Conservation (phyloP, 140 eudicot species). For the Stevia rebaudiana region DNA sequence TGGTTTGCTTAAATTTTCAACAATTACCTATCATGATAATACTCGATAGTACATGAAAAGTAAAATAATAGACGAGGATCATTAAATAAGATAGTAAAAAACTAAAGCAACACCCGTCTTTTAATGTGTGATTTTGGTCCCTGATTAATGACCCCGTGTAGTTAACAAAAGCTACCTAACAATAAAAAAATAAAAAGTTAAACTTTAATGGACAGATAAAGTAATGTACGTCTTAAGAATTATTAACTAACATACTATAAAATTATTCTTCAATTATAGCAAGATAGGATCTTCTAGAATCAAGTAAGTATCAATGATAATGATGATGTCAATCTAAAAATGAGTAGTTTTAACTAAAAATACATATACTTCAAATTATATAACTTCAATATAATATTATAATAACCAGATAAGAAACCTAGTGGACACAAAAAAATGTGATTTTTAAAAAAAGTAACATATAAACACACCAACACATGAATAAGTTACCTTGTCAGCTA, state of each 20-base stretch:
- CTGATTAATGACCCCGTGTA: too few species aligned
- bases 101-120: neutral
- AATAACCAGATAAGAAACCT: neutral
- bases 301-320: neutral
- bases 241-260: neutral
- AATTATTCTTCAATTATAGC: neutral
- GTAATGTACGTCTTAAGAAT: neutral
- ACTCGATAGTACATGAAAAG: too few species aligned
- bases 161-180: neutral
- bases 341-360: neutral
- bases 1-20: neutral
- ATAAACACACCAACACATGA: neutral
- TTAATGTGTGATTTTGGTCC: too few species aligned
- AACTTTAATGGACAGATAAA: neutral
- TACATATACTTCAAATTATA: neutral
- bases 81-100: neutral
- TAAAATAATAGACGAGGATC: neutral
- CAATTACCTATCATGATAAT: neutral
- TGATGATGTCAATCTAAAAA: neutral
- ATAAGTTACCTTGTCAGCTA: constrained; percentile 67
- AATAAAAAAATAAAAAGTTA: neutral
- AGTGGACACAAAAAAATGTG: neutral
- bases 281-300: neutral
- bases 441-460: neutral
- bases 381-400: neutral